Percentiles rank a stretch among this genome's conserved stretches.
Evolutionary conservation across 2,329 filamentous ascomycete genomes (phyloP).

Genomic region (Periconia sp.): DNA sequence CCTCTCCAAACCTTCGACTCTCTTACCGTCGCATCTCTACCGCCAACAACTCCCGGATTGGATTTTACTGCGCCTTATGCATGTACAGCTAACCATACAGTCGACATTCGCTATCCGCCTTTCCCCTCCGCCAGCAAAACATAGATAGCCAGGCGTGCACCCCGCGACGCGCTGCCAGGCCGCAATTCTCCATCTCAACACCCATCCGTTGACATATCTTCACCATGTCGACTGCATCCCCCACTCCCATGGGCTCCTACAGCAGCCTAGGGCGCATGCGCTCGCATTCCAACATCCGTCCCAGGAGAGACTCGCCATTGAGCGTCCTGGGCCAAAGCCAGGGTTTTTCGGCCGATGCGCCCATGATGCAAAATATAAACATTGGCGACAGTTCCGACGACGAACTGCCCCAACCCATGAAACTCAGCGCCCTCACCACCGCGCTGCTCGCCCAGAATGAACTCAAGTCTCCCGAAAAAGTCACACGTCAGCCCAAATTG

Average conservation of each 20-base stretch:
- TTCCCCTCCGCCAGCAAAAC: constrained; percentile 15
- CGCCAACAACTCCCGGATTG: constrained; percentile 29
- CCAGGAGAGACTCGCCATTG: constrained; percentile 50
- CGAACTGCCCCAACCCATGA: constrained; percentile 83
- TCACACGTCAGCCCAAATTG: constrained; percentile 37
- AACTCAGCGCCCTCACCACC: constrained; percentile 89
- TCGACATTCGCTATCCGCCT: constrained; percentile 41
- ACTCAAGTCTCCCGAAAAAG: constrained; percentile 34
- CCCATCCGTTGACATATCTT: not conserved
- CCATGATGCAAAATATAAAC: constrained; percentile 52
- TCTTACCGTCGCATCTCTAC: constrained; percentile 35
- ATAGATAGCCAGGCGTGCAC: constrained; percentile 16
- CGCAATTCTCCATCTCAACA: not conserved
- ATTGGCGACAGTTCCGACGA: constrained; percentile 90
- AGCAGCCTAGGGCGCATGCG: constrained; percentile 37
- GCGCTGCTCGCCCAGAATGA: constrained; percentile 66
- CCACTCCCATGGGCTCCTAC: constrained; percentile 44
- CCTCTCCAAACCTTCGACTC: constrained; percentile 21
- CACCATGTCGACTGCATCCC: constrained; percentile 43
- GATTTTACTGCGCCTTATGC: constrained; percentile 35
- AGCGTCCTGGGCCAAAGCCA: constrained; percentile 47
- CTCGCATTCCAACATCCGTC: constrained; percentile 36
- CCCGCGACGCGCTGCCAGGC: constrained; percentile 15
- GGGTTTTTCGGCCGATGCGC: constrained; percentile 49
- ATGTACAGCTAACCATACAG: constrained; percentile 42